Conservation (phyloP, 148 eudicot genomes). For the Fagopyrum homotropicum region DNA sequence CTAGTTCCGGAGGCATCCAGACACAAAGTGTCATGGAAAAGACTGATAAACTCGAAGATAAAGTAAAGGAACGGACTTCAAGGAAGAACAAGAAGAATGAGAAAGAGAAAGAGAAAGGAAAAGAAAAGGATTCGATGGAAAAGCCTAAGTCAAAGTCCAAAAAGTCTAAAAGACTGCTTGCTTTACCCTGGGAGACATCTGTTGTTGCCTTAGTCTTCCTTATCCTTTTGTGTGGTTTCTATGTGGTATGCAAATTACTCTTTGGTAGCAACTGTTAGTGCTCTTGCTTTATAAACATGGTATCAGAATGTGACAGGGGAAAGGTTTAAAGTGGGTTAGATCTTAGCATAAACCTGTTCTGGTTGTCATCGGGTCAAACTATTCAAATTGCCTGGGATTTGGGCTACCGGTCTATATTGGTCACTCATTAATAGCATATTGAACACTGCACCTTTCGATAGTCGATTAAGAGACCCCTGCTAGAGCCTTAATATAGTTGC, state of each 20-base stretch:
- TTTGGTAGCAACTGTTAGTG: not conserved
- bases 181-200: conserved; percentile 82
- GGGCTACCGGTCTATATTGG: not conserved
- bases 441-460: not conserved
- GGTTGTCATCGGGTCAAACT: too few species aligned
- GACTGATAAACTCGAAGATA: conserved; percentile 52
- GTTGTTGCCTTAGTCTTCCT: conserved; percentile 60
- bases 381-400: not conserved
- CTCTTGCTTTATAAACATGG: not conserved
- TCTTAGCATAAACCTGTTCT: too few species aligned
- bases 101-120: conserved; percentile 63
- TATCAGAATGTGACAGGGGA: not conserved
- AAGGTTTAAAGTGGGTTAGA: not conserved
- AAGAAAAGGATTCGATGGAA: conserved; percentile 32
- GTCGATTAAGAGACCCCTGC: not conserved
- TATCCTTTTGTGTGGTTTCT: conserved; percentile 81
- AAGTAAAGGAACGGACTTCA: conserved; percentile 45
- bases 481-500: not conserved
- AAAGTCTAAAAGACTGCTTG: conserved; percentile 59
- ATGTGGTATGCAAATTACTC: conserved; percentile 61
- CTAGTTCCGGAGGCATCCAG: conserved; percentile 30
- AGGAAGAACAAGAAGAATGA: conserved; percentile 75
- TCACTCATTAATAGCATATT: not conserved
- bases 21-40: conserved; percentile 39
- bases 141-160: conserved; percentile 46